phyloP scores from a whole-genome alignment of 495 filamentous ascomycete genomes.

The Hypoxylon lienhwacheense region DNA sequence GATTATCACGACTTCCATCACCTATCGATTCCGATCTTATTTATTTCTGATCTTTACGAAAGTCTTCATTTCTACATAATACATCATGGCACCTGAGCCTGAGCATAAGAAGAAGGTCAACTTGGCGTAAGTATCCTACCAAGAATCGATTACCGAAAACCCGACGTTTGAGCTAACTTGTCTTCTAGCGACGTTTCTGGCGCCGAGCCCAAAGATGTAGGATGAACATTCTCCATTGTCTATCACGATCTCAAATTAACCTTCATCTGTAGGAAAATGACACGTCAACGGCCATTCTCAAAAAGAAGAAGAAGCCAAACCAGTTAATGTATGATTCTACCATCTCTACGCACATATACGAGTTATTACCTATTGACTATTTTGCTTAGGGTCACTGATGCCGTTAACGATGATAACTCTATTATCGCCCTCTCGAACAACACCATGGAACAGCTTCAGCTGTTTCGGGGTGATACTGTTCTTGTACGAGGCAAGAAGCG shows the following conservation, averaged over 20 bases:
- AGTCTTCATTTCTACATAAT: slow-evolving; percentile 41
- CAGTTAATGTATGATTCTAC: slow-evolving; percentile 85
- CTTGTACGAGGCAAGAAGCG: slow-evolving; percentile 99
- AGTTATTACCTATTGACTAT: slow-evolving; percentile 42
- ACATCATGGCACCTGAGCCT: slow-evolving; percentile 53
- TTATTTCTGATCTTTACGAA: slow-evolving; percentile 18
- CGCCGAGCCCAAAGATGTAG: slow-evolving; percentile 81
- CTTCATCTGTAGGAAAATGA: slow-evolving; percentile 69
- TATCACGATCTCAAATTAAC: slow-evolving; percentile 35
- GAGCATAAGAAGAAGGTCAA: slow-evolving; percentile 94
- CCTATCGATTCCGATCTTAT: slow-evolving; percentile 8
- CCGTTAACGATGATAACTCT: slow-evolving; percentile 98
- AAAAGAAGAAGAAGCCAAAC: slow-evolving; percentile 99
- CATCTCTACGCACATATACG: background rate
- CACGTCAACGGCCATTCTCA: slow-evolving; percentile 94
- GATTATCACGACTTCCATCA: background rate
- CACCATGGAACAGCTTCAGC: slow-evolving; percentile 97
- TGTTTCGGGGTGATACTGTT: slow-evolving; percentile 98
- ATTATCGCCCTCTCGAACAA: slow-evolving; percentile 98
- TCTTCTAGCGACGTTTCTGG: slow-evolving; percentile 80
- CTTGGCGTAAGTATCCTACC: slow-evolving; percentile 67
- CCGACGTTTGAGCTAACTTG: slow-evolving; percentile 34
- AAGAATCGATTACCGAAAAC: background rate
- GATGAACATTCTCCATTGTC: slow-evolving; percentile 40
- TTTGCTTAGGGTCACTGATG: slow-evolving; percentile 82